Conservation (phyloP, 345 rosid species). For the Theobroma cacao region DNA sequence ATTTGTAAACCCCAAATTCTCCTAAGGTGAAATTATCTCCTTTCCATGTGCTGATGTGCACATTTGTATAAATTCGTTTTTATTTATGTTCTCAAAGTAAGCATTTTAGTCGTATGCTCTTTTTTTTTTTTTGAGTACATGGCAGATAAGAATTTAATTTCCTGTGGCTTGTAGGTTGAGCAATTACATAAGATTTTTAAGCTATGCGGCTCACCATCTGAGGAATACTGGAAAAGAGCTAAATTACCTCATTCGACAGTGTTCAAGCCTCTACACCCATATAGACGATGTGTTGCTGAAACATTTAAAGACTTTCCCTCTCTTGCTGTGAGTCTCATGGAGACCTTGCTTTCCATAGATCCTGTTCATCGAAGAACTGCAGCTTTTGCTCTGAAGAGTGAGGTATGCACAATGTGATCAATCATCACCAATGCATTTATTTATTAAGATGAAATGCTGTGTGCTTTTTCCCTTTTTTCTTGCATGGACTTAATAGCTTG, state of each 20-base stretch:
- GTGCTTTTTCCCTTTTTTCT: neutral
- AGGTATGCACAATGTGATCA: conserved; percentile 47
- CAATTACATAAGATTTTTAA: conserved; percentile 91
- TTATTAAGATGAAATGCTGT: neutral
- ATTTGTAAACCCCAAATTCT: neutral
- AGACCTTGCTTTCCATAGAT: conserved; percentile 75
- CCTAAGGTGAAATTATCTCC: neutral
- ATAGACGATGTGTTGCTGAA: conserved; percentile 62
- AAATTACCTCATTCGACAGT: conserved; percentile 64
- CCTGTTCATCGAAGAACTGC: conserved; percentile 81
- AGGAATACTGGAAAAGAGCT: conserved; percentile 71
- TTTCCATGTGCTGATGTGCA: neutral
- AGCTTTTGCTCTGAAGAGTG: conserved; percentile 65
- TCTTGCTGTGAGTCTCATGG: conserved; percentile 65
- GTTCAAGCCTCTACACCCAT: conserved; percentile 78
- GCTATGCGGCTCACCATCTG: conserved; percentile 93
- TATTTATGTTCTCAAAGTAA: neutral
- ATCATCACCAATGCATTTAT: neutral
- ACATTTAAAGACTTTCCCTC: conserved; percentile 61
- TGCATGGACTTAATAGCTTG: neutral
- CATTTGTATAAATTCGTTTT: neutral
- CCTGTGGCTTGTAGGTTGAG: conserved; percentile 53
- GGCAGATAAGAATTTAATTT: neutral
- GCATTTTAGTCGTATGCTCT: neutral
- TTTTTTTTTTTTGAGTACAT: neutral